phyloP scores from a whole-genome alignment of 495 filamentous ascomycete genomes.

The Penicillium robsamsonii region DNA sequence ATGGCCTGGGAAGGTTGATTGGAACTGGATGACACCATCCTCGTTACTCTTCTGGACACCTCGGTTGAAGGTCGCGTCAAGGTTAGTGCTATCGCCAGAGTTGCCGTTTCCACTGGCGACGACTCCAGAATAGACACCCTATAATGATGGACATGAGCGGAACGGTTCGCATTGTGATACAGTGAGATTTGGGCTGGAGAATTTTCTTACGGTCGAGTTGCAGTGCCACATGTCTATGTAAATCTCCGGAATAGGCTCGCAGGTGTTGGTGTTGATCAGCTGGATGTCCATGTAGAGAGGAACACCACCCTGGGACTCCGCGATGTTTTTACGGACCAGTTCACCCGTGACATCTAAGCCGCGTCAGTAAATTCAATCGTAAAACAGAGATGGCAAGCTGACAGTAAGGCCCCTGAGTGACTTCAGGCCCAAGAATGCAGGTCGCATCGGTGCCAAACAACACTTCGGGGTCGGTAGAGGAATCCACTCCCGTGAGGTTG shows the following conservation, averaged over 20 bases:
- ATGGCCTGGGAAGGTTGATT: slow-evolving; percentile 55
- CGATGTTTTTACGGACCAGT: slow-evolving; percentile 54
- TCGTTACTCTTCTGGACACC: slow-evolving; percentile 50
- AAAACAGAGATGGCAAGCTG: slow-evolving; percentile 1
- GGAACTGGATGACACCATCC: slow-evolving; percentile 50
- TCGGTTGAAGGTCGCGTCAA: slow-evolving; percentile 51
- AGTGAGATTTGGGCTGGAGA: not conserved
- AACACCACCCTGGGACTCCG: slow-evolving; percentile 56
- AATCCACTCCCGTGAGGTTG: slow-evolving; percentile 46
- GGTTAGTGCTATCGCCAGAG: slow-evolving; percentile 27
- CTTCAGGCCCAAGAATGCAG: slow-evolving; percentile 56
- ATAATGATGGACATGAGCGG: not conserved
- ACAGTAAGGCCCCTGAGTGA: slow-evolving; percentile 59
- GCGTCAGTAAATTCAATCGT: not conserved
- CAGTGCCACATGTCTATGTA: slow-evolving; percentile 63
- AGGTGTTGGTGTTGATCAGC: slow-evolving; percentile 58
- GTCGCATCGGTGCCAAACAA: slow-evolving; percentile 54
- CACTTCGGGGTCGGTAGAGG: slow-evolving; percentile 45
- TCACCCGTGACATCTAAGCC: slow-evolving; percentile 44
- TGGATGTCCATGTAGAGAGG: slow-evolving; percentile 59
- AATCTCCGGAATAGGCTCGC: slow-evolving; percentile 50
- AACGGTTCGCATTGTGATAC: not conserved
- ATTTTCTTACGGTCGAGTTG: slow-evolving; percentile 37
- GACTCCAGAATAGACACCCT: slow-evolving; percentile 59
- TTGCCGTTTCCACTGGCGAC: slow-evolving; percentile 53